phyloP scores from a whole-genome alignment of 1,139 yeast species.

The Kodamaea sp. region DNA sequence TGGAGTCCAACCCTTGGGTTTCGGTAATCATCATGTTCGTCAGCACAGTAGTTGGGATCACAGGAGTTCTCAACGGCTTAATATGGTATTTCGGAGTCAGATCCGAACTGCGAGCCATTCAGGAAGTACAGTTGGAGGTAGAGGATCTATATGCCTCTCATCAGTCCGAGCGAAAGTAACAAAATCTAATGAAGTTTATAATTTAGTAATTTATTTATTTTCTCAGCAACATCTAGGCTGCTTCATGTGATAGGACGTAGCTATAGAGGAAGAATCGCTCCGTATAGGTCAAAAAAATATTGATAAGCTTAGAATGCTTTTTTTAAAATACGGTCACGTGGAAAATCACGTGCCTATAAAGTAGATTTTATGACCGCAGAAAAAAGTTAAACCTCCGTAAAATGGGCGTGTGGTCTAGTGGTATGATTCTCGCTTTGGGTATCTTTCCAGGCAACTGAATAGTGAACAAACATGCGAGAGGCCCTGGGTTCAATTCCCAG shows the following conservation, averaged over 20 bases:
- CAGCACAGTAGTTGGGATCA: conserved; percentile 52
- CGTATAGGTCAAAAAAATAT: too few relatives aligned
- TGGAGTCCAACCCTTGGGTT: conserved; percentile 55
- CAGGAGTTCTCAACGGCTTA: conserved; percentile 76
- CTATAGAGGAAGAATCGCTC: too few relatives aligned
- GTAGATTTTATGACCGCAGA: too few relatives aligned
- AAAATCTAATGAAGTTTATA: too few relatives aligned
- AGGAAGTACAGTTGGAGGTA: conserved; percentile 66
- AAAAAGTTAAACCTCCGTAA: too few relatives aligned
- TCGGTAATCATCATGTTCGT: conserved; percentile 58
- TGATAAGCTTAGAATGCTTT: too few relatives aligned
- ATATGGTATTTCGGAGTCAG: conserved; percentile 80
- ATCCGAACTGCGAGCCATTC: conserved; percentile 72
- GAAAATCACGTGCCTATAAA: too few relatives aligned
- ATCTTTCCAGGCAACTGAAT: conserved; percentile 9
- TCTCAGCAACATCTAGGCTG: too few relatives aligned
- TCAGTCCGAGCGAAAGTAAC: conserved; percentile 3
- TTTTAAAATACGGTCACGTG: too few relatives aligned
- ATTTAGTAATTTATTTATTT: too few relatives aligned
- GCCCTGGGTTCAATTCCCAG: conserved; percentile 29
- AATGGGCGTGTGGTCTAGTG: conserved; percentile 23
- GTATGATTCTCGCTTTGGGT: conserved; percentile 24
- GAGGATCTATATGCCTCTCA: conserved; percentile 36
- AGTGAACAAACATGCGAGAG: conserved; percentile 21
- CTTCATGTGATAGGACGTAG: too few relatives aligned